A percentile compares a stretch with the other conserved stretches of the same genome.
Conservation (phyloP, 2,329 filamentous ascomycete species). For the Paecilomyces dactylethromorphus region DNA sequence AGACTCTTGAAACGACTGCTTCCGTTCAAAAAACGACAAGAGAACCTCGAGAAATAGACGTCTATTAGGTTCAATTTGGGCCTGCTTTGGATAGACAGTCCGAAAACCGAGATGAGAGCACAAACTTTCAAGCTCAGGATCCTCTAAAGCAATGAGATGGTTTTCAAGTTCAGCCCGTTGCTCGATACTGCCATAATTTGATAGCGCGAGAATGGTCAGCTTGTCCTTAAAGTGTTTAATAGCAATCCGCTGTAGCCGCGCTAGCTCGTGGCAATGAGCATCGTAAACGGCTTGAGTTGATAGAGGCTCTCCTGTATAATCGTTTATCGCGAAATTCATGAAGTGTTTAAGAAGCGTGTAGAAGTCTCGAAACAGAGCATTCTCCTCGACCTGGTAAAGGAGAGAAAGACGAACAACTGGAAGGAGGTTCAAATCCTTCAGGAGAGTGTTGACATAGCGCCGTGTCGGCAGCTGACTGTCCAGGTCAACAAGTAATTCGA, state of each 20-base stretch:
- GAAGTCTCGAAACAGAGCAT: conserved; percentile 73
- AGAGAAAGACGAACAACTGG: conserved; percentile 72
- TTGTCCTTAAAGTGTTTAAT: conserved; percentile 84
- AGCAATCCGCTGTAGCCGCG: conserved; percentile 70
- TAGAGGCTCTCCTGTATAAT: conserved; percentile 75
- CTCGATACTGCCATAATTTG: conserved; percentile 85
- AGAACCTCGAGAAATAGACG: conserved; percentile 57
- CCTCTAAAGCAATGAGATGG: conserved; percentile 65
- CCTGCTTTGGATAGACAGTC: conserved; percentile 69
- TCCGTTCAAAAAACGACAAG: conserved; percentile 66
- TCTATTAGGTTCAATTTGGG: conserved; percentile 57
- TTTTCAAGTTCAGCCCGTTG: conserved; percentile 70
- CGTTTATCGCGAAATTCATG: conserved; percentile 81
- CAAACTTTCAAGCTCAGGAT: conserved; percentile 66
- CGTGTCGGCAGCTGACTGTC: conserved; percentile 90
- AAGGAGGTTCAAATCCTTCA: conserved; percentile 79
- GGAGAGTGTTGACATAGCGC: conserved; percentile 82
- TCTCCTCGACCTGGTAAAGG: conserved; percentile 67
- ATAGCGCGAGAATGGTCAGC: conserved; percentile 81
- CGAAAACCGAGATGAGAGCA: conserved; percentile 69
- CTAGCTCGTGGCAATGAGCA: conserved; percentile 67
- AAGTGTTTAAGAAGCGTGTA: conserved; percentile 78
- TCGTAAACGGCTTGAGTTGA: conserved; percentile 69
- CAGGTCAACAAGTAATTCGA: conserved; percentile 84
- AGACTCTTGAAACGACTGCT: conserved; percentile 74